A percentile compares a stretch with the other conserved stretches of the same genome.
Evolutionary conservation across 306 rosid species (phyloP).

Genomic region (Medicago lupulina): DNA sequence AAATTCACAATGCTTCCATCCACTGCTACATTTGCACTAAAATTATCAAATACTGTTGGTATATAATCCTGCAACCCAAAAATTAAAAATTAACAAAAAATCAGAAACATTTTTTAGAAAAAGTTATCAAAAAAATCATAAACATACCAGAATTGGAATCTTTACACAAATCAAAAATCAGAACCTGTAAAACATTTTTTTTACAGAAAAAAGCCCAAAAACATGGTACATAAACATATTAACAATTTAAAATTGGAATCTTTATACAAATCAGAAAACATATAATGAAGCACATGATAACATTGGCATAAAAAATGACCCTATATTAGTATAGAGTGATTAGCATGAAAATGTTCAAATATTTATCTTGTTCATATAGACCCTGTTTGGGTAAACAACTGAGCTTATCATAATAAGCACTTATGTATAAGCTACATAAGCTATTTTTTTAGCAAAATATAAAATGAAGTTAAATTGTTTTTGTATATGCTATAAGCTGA

Average conservation of each 20-base stretch:
- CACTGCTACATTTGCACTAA: constrained; percentile 96
- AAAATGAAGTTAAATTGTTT: too few species aligned
- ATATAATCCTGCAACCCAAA: constrained; percentile 73
- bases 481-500: too few species aligned
- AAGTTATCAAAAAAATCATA: neutral
- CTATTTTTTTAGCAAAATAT: too few species aligned
- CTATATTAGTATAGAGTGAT: neutral
- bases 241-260: neutral
- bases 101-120: neutral
- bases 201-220: too few species aligned
- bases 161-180: constrained; percentile 7
- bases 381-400: neutral
- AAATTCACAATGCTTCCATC: constrained; percentile 91
- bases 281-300: neutral
- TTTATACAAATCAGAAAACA: constrained; percentile 17
- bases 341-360: constrained; percentile 1
- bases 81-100: neutral
- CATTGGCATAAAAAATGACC: neutral
- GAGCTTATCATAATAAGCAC: too few species aligned
- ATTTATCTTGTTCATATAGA: constrained; percentile 6
- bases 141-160: constrained; percentile 3
- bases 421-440: too few species aligned
- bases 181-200: too few species aligned
- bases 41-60: constrained; percentile 96
- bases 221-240: too few species aligned